Conservation (phyloP, 768 basidiomycete genomes). For the Mycena rebaudengoi region DNA sequence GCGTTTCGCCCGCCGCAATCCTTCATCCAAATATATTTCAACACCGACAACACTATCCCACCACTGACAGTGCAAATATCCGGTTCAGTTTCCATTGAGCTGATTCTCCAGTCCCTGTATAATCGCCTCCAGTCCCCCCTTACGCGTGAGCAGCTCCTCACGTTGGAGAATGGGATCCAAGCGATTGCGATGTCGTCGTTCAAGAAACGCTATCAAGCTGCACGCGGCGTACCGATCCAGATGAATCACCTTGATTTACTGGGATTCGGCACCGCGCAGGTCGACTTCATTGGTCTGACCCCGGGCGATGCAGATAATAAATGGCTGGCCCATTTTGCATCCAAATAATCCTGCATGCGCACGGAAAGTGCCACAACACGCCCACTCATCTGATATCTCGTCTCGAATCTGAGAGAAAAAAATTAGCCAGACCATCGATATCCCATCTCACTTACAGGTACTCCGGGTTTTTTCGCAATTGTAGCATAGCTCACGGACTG, state of each 20-base stretch:
- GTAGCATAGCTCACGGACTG: slow-evolving; percentile 13
- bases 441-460: not conserved
- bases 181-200: not conserved
- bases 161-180: not conserved
- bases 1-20: slow-evolving; percentile 11
- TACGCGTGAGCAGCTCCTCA: not conserved
- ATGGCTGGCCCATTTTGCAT: not conserved
- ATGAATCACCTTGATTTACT: slow-evolving; percentile 11
- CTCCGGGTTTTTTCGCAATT: not conserved
- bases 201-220: not conserved
- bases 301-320: not conserved
- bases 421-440: not conserved
- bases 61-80: slow-evolving; percentile 3
- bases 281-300: slow-evolving; percentile 12
- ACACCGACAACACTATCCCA: not conserved
- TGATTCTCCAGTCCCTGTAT: slow-evolving; percentile 9
- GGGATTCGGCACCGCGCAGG: slow-evolving; percentile 2
- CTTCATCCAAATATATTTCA: slow-evolving; percentile 15
- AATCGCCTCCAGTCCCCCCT: slow-evolving; percentile 8
- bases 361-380: not conserved
- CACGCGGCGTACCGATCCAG: not conserved
- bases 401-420: not conserved
- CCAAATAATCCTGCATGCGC: not conserved
- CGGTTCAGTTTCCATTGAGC: slow-evolving; percentile 2
- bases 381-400: not conserved